Conservation (phyloP, 2,329 filamentous ascomycete genomes). For the Diaporthe ilicicola region DNA sequence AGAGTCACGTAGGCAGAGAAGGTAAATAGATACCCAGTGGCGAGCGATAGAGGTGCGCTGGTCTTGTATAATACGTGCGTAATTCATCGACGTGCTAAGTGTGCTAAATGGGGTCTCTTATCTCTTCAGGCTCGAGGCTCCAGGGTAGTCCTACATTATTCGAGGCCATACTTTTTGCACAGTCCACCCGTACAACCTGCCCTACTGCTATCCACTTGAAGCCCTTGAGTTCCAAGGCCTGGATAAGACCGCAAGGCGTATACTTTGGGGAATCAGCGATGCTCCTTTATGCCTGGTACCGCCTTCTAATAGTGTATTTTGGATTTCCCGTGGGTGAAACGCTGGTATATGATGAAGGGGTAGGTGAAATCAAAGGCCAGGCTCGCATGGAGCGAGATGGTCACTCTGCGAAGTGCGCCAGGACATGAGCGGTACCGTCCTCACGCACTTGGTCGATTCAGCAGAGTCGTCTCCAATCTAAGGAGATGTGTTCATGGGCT, state of each 20-base stretch:
- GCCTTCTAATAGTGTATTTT: slow-evolving; percentile 33
- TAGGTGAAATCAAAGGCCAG: slow-evolving; percentile 19
- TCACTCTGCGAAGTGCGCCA: slow-evolving; percentile 5
- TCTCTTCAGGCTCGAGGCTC: slow-evolving; percentile 25
- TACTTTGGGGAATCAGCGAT: slow-evolving; percentile 21
- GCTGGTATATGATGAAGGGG: slow-evolving; percentile 29
- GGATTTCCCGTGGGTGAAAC: slow-evolving; percentile 29
- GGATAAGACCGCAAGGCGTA: slow-evolving; percentile 23
- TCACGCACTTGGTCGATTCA: neutral
- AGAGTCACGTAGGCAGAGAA: neutral
- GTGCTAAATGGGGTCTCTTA: slow-evolving; percentile 25
- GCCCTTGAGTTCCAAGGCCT: slow-evolving; percentile 7
- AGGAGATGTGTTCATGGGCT: slow-evolving; percentile 73
- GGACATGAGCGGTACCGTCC: neutral
- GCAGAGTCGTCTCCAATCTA: slow-evolving; percentile 62
- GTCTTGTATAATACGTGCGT: slow-evolving; percentile 21
- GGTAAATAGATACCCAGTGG: slow-evolving; percentile 25
- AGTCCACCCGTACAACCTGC: slow-evolving; percentile 4
- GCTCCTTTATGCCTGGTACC: slow-evolving; percentile 32
- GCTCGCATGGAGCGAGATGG: slow-evolving; percentile 19
- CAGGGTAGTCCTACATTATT: slow-evolving; percentile 31
- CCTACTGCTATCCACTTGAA: slow-evolving; percentile 22
- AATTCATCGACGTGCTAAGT: slow-evolving; percentile 28
- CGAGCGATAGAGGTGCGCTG: slow-evolving; percentile 24
- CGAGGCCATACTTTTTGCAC: slow-evolving; percentile 22